Evolutionary conservation across 805 yeast species (phyloP).

Genomic region (Metschnikowia reukaufii): DNA sequence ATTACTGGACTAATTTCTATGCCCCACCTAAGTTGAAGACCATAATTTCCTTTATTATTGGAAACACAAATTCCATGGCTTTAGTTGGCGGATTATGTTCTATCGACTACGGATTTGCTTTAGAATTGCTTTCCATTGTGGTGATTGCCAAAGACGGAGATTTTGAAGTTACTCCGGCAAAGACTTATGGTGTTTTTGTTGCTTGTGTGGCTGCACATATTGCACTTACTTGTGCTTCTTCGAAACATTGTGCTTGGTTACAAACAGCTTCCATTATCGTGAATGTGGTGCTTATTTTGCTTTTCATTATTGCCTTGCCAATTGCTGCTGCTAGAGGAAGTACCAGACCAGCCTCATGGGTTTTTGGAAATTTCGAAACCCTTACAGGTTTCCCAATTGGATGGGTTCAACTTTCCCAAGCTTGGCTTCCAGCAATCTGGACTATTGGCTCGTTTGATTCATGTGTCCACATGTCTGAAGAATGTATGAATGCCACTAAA

Average conservation of each 20-base stretch:
- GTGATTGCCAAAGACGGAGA: conserved; percentile 53
- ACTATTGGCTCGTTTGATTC: conserved; percentile 74
- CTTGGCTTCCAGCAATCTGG: conserved; percentile 72
- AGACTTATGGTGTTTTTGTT: conserved; percentile 63
- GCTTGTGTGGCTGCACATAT: conserved; percentile 58
- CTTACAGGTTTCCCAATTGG: conserved; percentile 58
- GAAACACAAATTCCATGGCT: conserved; percentile 67
- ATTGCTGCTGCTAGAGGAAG: conserved; percentile 46
- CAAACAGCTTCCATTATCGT: conserved; percentile 59
- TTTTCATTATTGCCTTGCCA: conserved; percentile 65
- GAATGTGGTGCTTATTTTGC: conserved; percentile 51
- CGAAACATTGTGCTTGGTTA: conserved; percentile 54
- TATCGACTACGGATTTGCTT: conserved; percentile 69
- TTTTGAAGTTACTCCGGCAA: conserved; percentile 54
- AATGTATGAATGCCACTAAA: conserved; percentile 59
- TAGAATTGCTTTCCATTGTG: conserved; percentile 58
- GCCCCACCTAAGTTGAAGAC: conserved; percentile 47
- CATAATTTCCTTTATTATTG: conserved; percentile 45
- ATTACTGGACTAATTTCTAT: conserved; percentile 64
- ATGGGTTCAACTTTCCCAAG: conserved; percentile 46
- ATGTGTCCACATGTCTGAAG: conserved; percentile 72
- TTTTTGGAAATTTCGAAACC: conserved; percentile 55
- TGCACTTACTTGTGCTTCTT: conserved; percentile 53
- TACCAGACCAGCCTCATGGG: conserved; percentile 51
- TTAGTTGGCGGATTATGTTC: conserved; percentile 66